phyloP scores from a whole-genome alignment of 169 alveolate species.

The Plasmodium sp. region DNA sequence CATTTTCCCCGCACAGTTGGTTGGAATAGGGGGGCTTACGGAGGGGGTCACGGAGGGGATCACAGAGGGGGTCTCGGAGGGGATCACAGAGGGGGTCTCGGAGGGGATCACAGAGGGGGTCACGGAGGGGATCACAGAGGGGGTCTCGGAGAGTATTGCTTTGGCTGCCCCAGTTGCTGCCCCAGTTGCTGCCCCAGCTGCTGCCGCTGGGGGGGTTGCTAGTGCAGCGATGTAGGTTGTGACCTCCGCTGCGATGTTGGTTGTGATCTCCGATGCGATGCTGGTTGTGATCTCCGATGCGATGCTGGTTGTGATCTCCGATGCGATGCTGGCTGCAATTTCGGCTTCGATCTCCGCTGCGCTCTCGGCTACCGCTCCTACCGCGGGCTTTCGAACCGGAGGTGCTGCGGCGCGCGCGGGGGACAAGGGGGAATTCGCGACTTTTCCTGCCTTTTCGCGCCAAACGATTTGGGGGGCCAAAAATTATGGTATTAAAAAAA shows the following conservation, averaged over 20 bases:
- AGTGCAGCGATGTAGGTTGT: not conserved
- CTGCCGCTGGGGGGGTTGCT: not conserved
- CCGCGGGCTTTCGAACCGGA: not conserved
- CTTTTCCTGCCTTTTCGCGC: not conserved
- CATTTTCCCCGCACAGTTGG: not conserved
- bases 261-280: no score
- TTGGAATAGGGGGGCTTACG: no score
- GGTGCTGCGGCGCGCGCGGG: not conserved
- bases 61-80: no score
- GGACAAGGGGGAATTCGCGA: not conserved
- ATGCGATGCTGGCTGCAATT: not conserved
- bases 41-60: no score
- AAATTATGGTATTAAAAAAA: conserved; percentile 47
- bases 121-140: not conserved
- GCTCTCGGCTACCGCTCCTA: not conserved
- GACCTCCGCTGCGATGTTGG: no score
- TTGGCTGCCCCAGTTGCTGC: not conserved
- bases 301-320: no score
- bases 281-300: no score
- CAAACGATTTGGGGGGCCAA: not conserved
- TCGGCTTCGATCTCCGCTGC: not conserved
- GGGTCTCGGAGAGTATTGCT: not conserved
- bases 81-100: not conserved
- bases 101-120: not conserved
- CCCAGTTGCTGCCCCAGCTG: not conserved